Evolutionary conservation across 1,284 basidiomycete genomes (phyloP).

Genomic region (Trametes pubescens): DNA sequence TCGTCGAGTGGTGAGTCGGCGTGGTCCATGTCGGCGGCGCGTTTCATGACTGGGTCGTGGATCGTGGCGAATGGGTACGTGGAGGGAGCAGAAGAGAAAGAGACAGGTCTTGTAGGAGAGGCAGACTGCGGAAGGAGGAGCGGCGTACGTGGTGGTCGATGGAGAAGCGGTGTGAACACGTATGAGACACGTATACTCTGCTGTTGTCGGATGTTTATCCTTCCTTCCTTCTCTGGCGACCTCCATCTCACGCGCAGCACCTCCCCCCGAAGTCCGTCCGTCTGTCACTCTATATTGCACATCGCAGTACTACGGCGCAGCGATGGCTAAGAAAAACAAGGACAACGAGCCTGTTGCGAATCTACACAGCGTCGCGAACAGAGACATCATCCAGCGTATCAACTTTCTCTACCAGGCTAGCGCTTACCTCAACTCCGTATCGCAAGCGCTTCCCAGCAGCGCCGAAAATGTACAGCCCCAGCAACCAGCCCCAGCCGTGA

Average conservation of each 20-base stretch:
- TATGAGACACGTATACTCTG: slow-evolving; percentile 37
- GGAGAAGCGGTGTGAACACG: slow-evolving; percentile 38
- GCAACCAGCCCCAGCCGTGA: slow-evolving; percentile 5
- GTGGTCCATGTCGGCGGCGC: slow-evolving; percentile 42
- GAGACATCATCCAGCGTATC: slow-evolving; percentile 80
- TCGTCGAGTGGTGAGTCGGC: slow-evolving; percentile 33
- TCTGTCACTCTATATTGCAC: not conserved
- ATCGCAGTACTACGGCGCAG: slow-evolving; percentile 7
- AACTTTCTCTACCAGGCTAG: slow-evolving; percentile 88
- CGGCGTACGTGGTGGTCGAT: slow-evolving; percentile 45
- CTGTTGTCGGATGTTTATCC: slow-evolving; percentile 38
- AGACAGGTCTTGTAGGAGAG: slow-evolving; percentile 42
- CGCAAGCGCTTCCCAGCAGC: slow-evolving; percentile 9
- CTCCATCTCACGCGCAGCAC: slow-evolving; percentile 18
- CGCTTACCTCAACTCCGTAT: slow-evolving; percentile 62
- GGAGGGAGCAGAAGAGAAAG: slow-evolving; percentile 36
- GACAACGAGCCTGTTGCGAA: slow-evolving; percentile 58
- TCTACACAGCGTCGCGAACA: slow-evolving; percentile 63
- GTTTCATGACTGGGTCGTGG: slow-evolving; percentile 41
- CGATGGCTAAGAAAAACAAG: slow-evolving; percentile 72
- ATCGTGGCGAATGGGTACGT: slow-evolving; percentile 35
- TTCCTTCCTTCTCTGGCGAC: slow-evolving; percentile 24
- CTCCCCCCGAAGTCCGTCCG: slow-evolving; percentile 2
- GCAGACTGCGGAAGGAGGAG: slow-evolving; percentile 38
- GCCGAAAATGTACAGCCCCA: slow-evolving; percentile 9